These are phyloP conservation scores for Apocynum venetum DNA, from an alignment of 257 asterid genomes.

Conservation along the genomic window DNA sequence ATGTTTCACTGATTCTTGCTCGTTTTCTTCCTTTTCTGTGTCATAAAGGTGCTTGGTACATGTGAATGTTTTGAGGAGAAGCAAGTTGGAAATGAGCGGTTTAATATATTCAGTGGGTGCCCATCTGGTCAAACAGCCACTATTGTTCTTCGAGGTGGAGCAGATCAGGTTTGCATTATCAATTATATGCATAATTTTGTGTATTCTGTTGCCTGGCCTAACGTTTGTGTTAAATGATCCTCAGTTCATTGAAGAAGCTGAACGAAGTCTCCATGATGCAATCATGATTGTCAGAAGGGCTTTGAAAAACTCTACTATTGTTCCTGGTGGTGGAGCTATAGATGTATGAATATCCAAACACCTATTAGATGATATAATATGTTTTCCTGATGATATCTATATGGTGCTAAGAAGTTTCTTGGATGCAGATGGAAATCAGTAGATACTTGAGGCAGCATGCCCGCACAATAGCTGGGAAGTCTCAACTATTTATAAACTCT, in stretches of 20 bases:
- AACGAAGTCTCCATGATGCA: constrained; percentile 37
- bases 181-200: not conserved
- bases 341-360: constrained; percentile 49
- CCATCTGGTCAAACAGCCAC: constrained; percentile 87
- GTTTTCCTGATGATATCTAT: not conserved
- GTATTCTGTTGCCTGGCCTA: constrained; percentile 6
- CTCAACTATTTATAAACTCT: constrained; percentile 82
- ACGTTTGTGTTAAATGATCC: constrained; percentile 23
- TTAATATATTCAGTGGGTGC: constrained; percentile 90
- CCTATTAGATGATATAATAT: constrained; percentile 11
- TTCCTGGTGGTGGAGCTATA: constrained; percentile 94
- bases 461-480: constrained; percentile 74
- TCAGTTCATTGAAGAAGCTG: constrained; percentile 45
- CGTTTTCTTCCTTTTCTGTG: not conserved
- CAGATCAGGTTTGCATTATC: constrained; percentile 70
- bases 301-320: constrained; percentile 78
- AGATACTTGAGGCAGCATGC: constrained; percentile 87
- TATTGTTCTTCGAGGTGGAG: constrained; percentile 94
- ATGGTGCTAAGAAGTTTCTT: constrained; percentile 11
- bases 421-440: constrained; percentile 79
- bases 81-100: constrained; percentile 95
- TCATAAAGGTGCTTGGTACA: constrained; percentile 65
- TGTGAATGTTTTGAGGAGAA: constrained; percentile 85
- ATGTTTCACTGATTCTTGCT: not conserved
- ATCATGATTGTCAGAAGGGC: constrained; percentile 64